phyloP scores from a whole-genome alignment of 352 stramenopile genomes.

The Thraustochytrium sp. region DNA sequence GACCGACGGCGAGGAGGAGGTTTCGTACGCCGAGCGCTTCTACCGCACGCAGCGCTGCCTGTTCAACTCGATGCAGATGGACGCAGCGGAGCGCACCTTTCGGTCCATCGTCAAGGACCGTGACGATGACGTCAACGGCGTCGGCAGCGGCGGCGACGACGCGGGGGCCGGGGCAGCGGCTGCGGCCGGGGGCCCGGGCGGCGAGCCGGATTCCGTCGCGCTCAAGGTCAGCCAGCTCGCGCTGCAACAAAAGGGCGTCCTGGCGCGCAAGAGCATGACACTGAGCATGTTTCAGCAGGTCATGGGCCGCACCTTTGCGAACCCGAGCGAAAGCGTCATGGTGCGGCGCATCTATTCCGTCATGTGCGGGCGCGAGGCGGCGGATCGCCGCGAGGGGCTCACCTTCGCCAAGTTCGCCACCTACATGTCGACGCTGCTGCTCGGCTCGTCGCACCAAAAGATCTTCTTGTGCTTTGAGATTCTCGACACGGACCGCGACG shows the following conservation, averaged over 20 bases:
- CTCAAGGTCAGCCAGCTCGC: neutral
- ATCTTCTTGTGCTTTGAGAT: conserved; percentile 24
- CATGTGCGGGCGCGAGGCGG: conserved; percentile 23
- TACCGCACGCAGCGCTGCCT: conserved; percentile 29
- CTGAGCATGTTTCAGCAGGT: neutral
- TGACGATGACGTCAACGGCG: neutral
- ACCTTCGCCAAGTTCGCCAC: conserved; percentile 38
- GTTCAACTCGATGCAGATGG: conserved; percentile 25
- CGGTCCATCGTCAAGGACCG: neutral
- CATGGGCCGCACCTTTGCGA: neutral
- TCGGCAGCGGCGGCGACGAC: neutral
- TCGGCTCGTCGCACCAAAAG: conserved; percentile 14
- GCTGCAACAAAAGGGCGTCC: conserved; percentile 11
- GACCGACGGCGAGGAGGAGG: neutral
- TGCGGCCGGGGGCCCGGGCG: neutral
- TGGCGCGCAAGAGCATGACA: neutral
- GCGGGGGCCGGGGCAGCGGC: neutral
- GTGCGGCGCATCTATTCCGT: conserved; percentile 6
- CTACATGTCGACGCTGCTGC: conserved; percentile 21
- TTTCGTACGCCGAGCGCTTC: conserved; percentile 10
- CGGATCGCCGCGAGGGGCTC: neutral
- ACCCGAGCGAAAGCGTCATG: neutral
- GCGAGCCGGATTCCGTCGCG: neutral
- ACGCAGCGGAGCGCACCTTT: neutral
- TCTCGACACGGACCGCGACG: conserved; percentile 21